Evolutionary conservation across 352 stramenopile species (phyloP), one percentile per base, ranked within the genome.

Genomic region (Phytophthora hybrid): DNA sequence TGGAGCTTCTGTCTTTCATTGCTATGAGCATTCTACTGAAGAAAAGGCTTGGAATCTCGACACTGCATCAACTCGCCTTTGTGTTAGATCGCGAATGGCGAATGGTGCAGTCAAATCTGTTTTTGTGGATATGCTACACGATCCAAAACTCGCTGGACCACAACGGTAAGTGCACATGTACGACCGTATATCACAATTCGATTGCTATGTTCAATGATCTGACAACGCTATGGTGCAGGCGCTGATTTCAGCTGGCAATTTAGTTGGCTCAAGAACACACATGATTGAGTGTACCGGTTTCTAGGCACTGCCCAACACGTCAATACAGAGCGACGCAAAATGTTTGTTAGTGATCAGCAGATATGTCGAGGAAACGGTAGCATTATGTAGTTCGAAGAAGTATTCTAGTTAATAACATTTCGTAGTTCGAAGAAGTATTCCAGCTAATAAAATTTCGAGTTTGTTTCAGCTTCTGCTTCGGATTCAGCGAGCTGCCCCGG

Each of bases 81-180:
- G 82, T 87, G 16, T 63, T 87, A 0, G 72, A 89, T 44, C 69
- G 29, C 0, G 70, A 87, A 21, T 71, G 70, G 51, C 47, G 54
- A 3, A 79, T 81, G 63, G 73, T 89, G 16, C 79, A 84, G 47
- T 75, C 68, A 4, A 85, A 87, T 52, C 23, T 89, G 18, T 63
- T 89, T 5, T 32, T 89, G 13, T 89, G 79, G 82, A 77, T 83
- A 16, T 66, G 79, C 16, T 81, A 79, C 54, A 75, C 73, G 1
- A 73, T 85, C 2, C 81, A 87, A 46, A 78, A 71, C 31, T 77
- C 74, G 19, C 59, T 86, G 3, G 61, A 78, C 9, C 79, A 85
- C 54, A 76, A 77, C 52, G 73, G 73, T 79, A 46, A 5, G 44
- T 55, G 29, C 18, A 44, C 11, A 44, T 14, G 37, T 13, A 18